Evolutionary conservation across 2,329 filamentous ascomycete species (phyloP).

Genomic region (Pseudogymnoascus sp.): DNA sequence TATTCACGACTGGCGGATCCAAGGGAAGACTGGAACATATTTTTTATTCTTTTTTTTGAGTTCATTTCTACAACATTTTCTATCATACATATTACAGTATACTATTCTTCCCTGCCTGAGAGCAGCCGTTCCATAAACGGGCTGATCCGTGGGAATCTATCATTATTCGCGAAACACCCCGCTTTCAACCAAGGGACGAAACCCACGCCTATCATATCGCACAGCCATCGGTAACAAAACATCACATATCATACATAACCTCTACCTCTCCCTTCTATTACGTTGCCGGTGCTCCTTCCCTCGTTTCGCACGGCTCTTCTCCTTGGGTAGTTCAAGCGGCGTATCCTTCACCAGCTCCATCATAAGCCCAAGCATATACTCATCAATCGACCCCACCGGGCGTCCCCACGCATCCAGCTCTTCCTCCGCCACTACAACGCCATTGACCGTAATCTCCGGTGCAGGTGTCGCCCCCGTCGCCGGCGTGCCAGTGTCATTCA

Average conservation of each 20-base stretch:
- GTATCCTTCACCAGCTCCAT: constrained; percentile 49
- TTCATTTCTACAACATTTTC: not conserved
- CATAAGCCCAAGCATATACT: constrained; percentile 67
- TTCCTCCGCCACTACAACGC: constrained; percentile 23
- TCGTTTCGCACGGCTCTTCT: constrained; percentile 53
- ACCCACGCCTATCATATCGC: not conserved
- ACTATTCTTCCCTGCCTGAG: not conserved
- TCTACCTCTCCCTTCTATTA: not conserved
- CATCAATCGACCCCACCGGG: constrained; percentile 55
- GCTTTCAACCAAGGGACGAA: not conserved
- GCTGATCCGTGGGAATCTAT: not conserved
- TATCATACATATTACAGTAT: not conserved
- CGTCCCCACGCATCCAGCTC: constrained; percentile 53
- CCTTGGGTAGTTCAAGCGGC: constrained; percentile 53
- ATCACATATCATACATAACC: not conserved
- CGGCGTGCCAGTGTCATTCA: constrained; percentile 34
- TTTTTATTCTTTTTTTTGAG: not conserved
- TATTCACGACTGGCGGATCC: not conserved
- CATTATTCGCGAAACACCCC: constrained; percentile 5
- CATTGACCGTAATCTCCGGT: constrained; percentile 10
- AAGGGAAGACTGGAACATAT: not conserved
- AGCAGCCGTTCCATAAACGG: not conserved
- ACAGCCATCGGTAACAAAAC: not conserved
- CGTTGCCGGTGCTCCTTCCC: constrained; percentile 20
- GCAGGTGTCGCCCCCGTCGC: constrained; percentile 25